Conservation (phyloP, 371 early-diverging fungal genomes). For the Mucor irregularis region DNA sequence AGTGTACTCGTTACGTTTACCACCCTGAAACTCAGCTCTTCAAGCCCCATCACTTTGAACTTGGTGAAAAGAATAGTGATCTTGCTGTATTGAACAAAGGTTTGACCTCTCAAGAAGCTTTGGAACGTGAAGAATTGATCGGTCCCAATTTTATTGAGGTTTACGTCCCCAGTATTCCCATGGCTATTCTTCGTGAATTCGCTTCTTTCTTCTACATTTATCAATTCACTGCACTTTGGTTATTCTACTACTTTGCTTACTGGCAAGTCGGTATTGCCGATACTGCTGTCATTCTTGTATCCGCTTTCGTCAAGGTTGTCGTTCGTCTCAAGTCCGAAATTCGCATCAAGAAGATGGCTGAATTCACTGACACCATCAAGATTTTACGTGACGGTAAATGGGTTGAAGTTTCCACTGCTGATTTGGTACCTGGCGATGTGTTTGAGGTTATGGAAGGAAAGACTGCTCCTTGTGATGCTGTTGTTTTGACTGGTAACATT, state of each 20-base stretch:
- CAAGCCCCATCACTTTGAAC: conserved; percentile 54
- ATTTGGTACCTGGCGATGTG: conserved; percentile 77
- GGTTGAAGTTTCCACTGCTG: conserved; percentile 48
- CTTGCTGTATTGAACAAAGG: conserved; percentile 53
- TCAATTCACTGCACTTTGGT: conserved; percentile 73
- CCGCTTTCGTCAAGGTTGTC: conserved; percentile 70
- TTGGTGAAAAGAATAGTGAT: conserved; percentile 53
- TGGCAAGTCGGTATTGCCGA: conserved; percentile 77
- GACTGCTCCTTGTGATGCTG: conserved; percentile 66
- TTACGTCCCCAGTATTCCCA: conserved; percentile 53
- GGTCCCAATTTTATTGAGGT: conserved; percentile 77
- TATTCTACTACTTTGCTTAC: conserved; percentile 75
- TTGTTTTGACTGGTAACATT: conserved; percentile 66
- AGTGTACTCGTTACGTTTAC: conserved; percentile 70
- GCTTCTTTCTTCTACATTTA: conserved; percentile 78
- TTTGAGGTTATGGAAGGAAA: conserved; percentile 58
- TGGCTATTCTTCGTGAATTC: conserved; percentile 67
- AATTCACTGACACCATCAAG: conserved; percentile 48
- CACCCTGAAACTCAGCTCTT: conserved; percentile 37
- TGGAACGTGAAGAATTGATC: conserved; percentile 55
- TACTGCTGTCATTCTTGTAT: conserved; percentile 67
- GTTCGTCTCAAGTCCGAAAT: conserved; percentile 63
- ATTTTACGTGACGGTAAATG: conserved; percentile 59
- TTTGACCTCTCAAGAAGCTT: conserved; percentile 57
- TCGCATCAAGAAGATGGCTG: conserved; percentile 71